Evolutionary conservation across 805 yeast genomes (phyloP), one percentile per base, ranked within the genome.

Genomic region (Yamadazyma sp.): DNA sequence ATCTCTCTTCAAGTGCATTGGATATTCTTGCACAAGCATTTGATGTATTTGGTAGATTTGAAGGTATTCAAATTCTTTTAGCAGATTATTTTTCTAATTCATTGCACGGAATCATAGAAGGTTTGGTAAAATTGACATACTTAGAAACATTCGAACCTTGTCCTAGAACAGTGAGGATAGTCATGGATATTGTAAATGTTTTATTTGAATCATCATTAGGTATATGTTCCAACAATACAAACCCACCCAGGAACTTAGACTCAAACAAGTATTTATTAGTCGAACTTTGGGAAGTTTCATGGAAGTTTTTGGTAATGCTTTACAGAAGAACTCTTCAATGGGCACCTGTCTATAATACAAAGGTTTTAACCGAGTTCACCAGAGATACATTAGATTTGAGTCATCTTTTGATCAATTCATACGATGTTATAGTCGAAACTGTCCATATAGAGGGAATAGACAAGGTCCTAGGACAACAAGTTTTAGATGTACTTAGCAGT

Each of bases 331-430:
- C 94, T 1, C 61, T 84, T 10, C 55, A 56, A 3, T 91, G 98
- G 98, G 87, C 96, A 0, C 58, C 70, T 2, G 58, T 62, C 23
- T 81, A 78, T 47, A 74, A 75, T 19, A 65, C 74, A 14, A 65
- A 69, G 0, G 73, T 73, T 32, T 65, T 86, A 47, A 73, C 81
- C 27, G 95, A 88, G 38, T 89, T 87, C 47, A 85, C 96, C 2
- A 75, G 95, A 54, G 96, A 87, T 52, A 80, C 86, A 0, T 67
- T 91, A 33, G 96, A 89, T 47, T 66, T 86, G 21, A 81, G 95
- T 39, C 80, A 81, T 42, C 56, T 70, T 2, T 60, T 89, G 22
- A 54, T 89, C n/a, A 79, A 73, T 36, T 76, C 89, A 2, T 83
- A 75, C 49, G 23, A 35, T 10, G 14, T 12, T 4, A 16, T 34